Conservation (phyloP, 1,284 basidiomycete species). For the Inonotus obliquus region DNA sequence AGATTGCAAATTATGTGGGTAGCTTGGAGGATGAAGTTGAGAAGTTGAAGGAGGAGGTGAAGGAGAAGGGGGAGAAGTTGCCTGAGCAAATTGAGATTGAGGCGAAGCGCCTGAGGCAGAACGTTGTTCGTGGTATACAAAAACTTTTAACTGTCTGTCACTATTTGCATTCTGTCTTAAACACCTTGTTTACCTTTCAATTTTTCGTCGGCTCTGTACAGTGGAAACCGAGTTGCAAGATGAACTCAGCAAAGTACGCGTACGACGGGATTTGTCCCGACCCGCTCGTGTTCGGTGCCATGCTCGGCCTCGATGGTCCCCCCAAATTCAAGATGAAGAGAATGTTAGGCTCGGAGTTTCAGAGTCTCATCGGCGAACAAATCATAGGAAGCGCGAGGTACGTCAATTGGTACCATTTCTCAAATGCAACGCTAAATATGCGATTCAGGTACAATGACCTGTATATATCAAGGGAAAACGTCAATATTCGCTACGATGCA, state of each 20-base stretch:
- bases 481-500: slow-evolving; percentile 44
- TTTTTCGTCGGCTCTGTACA: slow-evolving; percentile 23
- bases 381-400: slow-evolving; percentile 27
- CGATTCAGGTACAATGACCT: slow-evolving; percentile 37
- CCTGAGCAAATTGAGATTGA: slow-evolving; percentile 38
- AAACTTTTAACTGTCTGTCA: slow-evolving; percentile 47
- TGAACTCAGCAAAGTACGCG: slow-evolving; percentile 41
- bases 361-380: slow-evolving; percentile 32
- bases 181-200: not conserved
- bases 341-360: slow-evolving; percentile 41
- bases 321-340: slow-evolving; percentile 53
- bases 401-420: slow-evolving; percentile 24
- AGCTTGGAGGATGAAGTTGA: slow-evolving; percentile 35
- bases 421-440: not conserved
- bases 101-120: slow-evolving; percentile 42
- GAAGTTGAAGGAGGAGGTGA: slow-evolving; percentile 12
- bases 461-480: slow-evolving; percentile 37
- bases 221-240: slow-evolving; percentile 53
- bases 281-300: slow-evolving; percentile 44
- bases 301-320: slow-evolving; percentile 41
- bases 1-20: slow-evolving; percentile 43
- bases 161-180: too few relatives aligned
- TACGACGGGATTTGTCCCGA: slow-evolving; percentile 54
- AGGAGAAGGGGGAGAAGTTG: slow-evolving; percentile 27
- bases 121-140: slow-evolving; percentile 46